Conservation (phyloP, 108 stramenopile genomes). For the Conticribra weissflogii region DNA sequence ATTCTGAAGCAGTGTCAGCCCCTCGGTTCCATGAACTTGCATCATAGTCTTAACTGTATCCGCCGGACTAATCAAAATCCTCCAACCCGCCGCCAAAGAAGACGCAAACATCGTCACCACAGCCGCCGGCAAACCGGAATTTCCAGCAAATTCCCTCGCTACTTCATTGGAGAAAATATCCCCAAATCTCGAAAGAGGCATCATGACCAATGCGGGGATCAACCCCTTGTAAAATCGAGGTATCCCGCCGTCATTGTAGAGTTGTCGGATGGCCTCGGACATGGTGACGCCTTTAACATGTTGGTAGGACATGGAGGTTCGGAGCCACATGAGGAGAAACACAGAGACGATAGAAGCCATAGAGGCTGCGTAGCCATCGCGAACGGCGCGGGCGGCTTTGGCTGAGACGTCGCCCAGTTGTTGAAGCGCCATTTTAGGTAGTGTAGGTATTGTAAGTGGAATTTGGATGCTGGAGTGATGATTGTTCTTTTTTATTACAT, state of each 20-base stretch:
- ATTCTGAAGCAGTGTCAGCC: slow-evolving; percentile 48
- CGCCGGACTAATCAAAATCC: slow-evolving; percentile 84
- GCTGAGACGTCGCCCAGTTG: slow-evolving; percentile 32
- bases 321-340: slow-evolving; percentile 90
- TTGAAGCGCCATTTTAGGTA: slow-evolving; percentile 33
- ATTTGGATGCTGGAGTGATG: no score
- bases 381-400: slow-evolving; percentile 51
- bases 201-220: slow-evolving; percentile 70
- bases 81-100: slow-evolving; percentile 73
- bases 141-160: slow-evolving; percentile 38
- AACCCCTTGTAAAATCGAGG: slow-evolving; percentile 86
- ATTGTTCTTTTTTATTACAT: no score
- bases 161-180: slow-evolving; percentile 87
- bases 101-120: slow-evolving; percentile 76
- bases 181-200: slow-evolving; percentile 84
- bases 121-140: slow-evolving; percentile 26
- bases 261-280: slow-evolving; percentile 55
- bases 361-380: slow-evolving; percentile 58
- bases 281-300: slow-evolving; percentile 86
- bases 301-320: slow-evolving; percentile 88
- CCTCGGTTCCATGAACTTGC: slow-evolving; percentile 86
- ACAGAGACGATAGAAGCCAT: slow-evolving; percentile 72
- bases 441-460: no score
- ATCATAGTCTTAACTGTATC: slow-evolving; percentile 89
- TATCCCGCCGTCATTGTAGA: slow-evolving; percentile 85